phyloP scores from a whole-genome alignment of 805 yeast species.

The Wickerhamomyces strasburgensis region DNA sequence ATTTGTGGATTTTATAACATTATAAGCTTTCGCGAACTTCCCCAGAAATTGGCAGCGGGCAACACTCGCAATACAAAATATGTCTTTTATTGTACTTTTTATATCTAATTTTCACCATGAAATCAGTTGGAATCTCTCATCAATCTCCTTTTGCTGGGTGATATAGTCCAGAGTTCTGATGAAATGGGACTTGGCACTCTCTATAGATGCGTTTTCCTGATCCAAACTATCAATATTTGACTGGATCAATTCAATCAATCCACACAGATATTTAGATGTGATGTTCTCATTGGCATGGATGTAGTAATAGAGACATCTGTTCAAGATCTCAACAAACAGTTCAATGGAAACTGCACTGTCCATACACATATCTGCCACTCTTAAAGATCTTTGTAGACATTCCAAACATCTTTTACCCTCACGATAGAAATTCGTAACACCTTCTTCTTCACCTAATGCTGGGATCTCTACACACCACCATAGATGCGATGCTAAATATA shows the following conservation, averaged over 20 bases:
- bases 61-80: too few species aligned
- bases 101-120: slow-evolving; percentile 26
- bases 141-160: slow-evolving; percentile 59
- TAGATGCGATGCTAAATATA: slow-evolving; percentile 79
- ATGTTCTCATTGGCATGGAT: slow-evolving; percentile 72
- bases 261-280: slow-evolving; percentile 72
- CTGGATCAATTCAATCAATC: slow-evolving; percentile 76
- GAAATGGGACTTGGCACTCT: slow-evolving; percentile 43
- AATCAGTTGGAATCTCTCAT: slow-evolving; percentile 61
- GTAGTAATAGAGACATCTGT: slow-evolving; percentile 79
- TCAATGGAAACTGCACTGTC: slow-evolving; percentile 71
- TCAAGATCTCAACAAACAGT: slow-evolving; percentile 84
- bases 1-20: too few species aligned
- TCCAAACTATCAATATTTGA: slow-evolving; percentile 42
- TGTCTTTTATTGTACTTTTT: too few species aligned
- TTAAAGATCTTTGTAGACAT: slow-evolving; percentile 79
- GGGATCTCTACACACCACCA: slow-evolving; percentile 86
- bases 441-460: slow-evolving; percentile 40
- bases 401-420: slow-evolving; percentile 78
- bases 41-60: background rate
- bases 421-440: slow-evolving; percentile 36
- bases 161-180: slow-evolving; percentile 70
- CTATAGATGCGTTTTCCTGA: slow-evolving; percentile 12
- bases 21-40: background rate
- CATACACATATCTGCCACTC: slow-evolving; percentile 93